Percentiles rank a stretch among this genome's conserved stretches.
These are phyloP conservation scores for Hypomyces perniciosus DNA, from an alignment of 2,329 filamentous ascomycete species.

Conservation along the genomic window DNA sequence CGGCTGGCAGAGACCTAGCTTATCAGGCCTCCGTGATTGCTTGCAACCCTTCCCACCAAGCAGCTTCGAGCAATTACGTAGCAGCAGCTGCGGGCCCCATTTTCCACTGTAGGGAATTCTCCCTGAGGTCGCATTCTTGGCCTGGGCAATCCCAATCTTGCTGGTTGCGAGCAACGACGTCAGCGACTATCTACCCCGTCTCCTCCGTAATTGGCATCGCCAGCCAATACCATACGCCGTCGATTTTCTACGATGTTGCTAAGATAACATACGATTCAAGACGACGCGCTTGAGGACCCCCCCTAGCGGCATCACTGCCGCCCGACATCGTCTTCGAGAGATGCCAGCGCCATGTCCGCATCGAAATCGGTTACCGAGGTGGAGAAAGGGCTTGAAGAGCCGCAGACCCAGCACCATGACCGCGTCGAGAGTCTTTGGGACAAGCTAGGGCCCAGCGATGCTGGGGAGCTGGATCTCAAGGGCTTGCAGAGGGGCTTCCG, in stretches of 20 bases:
- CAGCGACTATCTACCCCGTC: slow-evolving; percentile 2
- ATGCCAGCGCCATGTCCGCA: slow-evolving; percentile 33
- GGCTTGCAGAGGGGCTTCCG: slow-evolving; percentile 78
- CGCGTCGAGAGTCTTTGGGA: slow-evolving; percentile 80
- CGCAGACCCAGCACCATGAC: slow-evolving; percentile 70
- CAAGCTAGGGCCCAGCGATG: slow-evolving; percentile 68
- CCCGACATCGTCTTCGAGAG: slow-evolving; percentile 21
- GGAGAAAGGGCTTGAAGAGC: slow-evolving; percentile 66
- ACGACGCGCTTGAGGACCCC: slow-evolving; percentile 14
- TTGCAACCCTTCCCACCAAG: slow-evolving; percentile 6
- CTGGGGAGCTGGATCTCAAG: slow-evolving; percentile 76
- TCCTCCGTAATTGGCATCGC: slow-evolving; percentile 11
- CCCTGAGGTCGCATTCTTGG: neutral
- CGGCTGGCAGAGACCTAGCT: neutral
- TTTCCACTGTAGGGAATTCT: slow-evolving; percentile 1
- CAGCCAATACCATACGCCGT: slow-evolving; percentile 6
- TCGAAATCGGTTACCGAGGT: slow-evolving; percentile 46
- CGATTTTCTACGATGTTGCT: slow-evolving; percentile 14
- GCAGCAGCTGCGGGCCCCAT: slow-evolving; percentile 4
- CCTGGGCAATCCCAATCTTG: slow-evolving; percentile 3
- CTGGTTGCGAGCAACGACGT: slow-evolving; percentile 11
- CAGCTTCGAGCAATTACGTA: slow-evolving; percentile 12
- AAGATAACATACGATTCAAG: slow-evolving; percentile 9
- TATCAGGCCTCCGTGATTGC: slow-evolving; percentile 8
- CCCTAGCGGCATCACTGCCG: slow-evolving; percentile 6